These are phyloP conservation scores for Penicillium hesseltinei DNA, from an alignment of 2,329 filamentous ascomycete species.

Conservation along the genomic window DNA sequence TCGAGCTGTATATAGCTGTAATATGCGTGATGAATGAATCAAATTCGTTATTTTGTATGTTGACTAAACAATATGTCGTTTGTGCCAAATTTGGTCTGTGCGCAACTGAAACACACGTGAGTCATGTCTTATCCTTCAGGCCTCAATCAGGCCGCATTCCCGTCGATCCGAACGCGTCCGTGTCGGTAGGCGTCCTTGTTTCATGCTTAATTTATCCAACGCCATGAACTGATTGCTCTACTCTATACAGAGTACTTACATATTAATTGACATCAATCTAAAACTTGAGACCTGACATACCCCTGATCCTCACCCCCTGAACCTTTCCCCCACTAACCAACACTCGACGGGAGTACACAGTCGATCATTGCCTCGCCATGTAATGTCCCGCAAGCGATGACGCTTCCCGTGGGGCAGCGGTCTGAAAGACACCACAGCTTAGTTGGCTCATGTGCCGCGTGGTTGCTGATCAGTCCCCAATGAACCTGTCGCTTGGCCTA, in stretches of 20 bases:
- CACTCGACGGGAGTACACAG: conserved; percentile 2
- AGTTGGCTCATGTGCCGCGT: conserved; percentile 25
- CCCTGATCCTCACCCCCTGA: conserved; percentile 14
- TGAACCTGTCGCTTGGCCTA: conserved; percentile 15
- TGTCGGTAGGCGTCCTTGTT: not conserved
- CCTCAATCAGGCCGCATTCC: not conserved
- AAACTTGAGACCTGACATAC: not conserved
- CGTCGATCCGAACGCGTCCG: not conserved
- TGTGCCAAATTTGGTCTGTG: not conserved
- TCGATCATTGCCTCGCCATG: conserved; percentile 20
- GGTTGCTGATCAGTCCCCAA: conserved; percentile 22
- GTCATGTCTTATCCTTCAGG: not conserved
- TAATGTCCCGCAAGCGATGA: conserved; percentile 22
- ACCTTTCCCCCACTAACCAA: conserved; percentile 5
- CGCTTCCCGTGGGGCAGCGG: conserved; percentile 24
- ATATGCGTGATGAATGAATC: not conserved
- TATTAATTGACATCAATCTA: not conserved
- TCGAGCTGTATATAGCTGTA: not conserved
- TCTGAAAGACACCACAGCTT: conserved; percentile 14
- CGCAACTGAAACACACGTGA: conserved; percentile 1
- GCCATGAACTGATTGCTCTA: not conserved
- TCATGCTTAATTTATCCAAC: conserved; percentile 6
- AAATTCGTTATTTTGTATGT: not conserved
- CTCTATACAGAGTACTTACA: not conserved
- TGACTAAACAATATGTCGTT: not conserved